These are phyloP conservation scores for Seminavis robusta DNA, from an alignment of 108 stramenopile species.

Conservation along the genomic window DNA sequence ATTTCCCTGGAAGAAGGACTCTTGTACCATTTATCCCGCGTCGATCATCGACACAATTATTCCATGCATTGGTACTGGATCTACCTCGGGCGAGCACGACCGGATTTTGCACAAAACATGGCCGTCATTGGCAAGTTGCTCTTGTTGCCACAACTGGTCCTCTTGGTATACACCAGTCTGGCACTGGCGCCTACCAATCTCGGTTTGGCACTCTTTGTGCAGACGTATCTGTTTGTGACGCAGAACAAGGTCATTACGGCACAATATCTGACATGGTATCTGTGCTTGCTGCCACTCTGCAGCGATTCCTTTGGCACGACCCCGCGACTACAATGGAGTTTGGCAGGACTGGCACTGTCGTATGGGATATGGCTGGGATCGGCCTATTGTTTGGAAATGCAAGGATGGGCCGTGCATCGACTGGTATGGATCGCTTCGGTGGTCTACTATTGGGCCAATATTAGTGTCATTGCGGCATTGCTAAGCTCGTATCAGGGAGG, in stretches of 20 bases:
- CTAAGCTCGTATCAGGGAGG: too few species aligned
- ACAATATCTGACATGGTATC: conserved; percentile 98
- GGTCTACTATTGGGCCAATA: conserved; percentile 69
- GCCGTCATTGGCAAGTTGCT: conserved; percentile 32
- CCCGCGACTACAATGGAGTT: conserved; percentile 18
- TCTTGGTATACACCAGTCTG: conserved; percentile 68
- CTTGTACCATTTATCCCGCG: conserved; percentile 91
- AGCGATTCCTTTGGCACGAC: conserved; percentile 39
- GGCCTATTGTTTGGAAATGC: conserved; percentile 85
- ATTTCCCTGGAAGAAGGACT: conserved; percentile 83
- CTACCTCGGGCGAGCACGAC: conserved; percentile 74
- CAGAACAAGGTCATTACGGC: conserved; percentile 99
- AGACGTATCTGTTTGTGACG: conserved; percentile 95
- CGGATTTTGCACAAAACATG: conserved; percentile 1
- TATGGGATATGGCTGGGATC: conserved; percentile 67
- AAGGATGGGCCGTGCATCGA: conserved; percentile 63
- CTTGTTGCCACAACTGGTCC: conserved; percentile 74
- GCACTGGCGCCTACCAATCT: conserved; percentile 70
- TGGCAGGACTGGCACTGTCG: conserved; percentile 36
- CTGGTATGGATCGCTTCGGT: conserved; percentile 75
- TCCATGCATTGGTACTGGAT: conserved; percentile 81
- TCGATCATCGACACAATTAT: conserved; percentile 88
- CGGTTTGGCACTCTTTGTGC: conserved; percentile 75
- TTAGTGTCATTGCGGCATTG: conserved; percentile 62
- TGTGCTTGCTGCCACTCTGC: conserved; percentile 81